A percentile compares a stretch with the other conserved stretches of the same genome.
phyloP scores from a whole-genome alignment of 192 early-diverging fungal genomes.

The Dimargaris xerosporica region DNA sequence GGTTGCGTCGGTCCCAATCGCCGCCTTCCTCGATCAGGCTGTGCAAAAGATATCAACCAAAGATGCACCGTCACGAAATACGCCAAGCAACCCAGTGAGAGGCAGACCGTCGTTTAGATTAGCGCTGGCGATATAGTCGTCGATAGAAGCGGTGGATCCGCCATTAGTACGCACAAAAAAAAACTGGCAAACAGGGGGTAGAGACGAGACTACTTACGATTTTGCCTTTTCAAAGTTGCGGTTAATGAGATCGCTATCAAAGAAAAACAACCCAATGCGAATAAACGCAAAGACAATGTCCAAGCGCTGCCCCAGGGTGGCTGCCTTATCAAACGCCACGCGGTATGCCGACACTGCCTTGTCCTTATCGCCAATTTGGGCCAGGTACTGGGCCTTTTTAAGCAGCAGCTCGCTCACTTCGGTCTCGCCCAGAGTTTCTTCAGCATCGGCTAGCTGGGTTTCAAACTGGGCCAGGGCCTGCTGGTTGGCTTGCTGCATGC shows the following conservation, averaged over 20 bases:
- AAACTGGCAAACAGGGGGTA: conserved; percentile 17
- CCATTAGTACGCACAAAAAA: neutral
- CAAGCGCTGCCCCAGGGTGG: conserved; percentile 81
- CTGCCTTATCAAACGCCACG: conserved; percentile 70
- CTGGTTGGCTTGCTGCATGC: conserved; percentile 55
- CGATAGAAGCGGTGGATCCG: neutral
- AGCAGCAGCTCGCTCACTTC: conserved; percentile 73
- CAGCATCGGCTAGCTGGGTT: conserved; percentile 73
- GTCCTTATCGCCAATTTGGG: conserved; percentile 93
- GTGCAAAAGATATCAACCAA: conserved; percentile 1
- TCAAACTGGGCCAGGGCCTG: conserved; percentile 64
- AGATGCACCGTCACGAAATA: too few species aligned
- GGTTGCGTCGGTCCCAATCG: conserved; percentile 98
- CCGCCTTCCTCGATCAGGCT: conserved; percentile 95
- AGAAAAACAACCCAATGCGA: conserved; percentile 87
- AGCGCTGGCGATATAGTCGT: too few species aligned
- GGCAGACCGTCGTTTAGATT: too few species aligned
- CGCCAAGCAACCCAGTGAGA: too few species aligned
- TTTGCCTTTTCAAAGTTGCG: conserved; percentile 70
- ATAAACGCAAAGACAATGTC: conserved; percentile 87
- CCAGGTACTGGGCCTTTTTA: conserved; percentile 76
- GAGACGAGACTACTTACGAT: conserved; percentile 29
- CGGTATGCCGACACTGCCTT: conserved; percentile 73
- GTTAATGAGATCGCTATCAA: conserved; percentile 61
- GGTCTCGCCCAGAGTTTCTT: conserved; percentile 89